These are phyloP conservation scores for Colletotrichum paranaense DNA, from an alignment of 2,329 filamentous ascomycete species.

Conservation along the genomic window DNA sequence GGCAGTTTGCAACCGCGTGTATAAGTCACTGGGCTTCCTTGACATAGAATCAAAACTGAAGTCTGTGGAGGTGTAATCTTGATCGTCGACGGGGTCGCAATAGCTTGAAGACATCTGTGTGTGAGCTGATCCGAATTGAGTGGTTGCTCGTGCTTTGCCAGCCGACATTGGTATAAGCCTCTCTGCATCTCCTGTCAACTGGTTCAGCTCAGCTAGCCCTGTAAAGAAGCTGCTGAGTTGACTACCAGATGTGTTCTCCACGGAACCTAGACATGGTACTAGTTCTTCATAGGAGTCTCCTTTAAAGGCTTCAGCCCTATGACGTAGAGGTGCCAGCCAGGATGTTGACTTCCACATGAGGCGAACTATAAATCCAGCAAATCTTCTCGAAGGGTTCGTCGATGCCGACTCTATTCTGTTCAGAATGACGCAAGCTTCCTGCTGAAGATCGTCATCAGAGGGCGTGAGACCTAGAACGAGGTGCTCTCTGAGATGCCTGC, in stretches of 20 bases:
- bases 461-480: conserved; percentile 21
- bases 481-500: conserved; percentile 7
- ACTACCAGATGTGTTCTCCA: too few species aligned
- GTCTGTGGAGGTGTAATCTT: background rate
- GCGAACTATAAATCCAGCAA: conserved; percentile 21
- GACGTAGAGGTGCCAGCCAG: conserved; percentile 25
- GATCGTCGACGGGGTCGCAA: background rate
- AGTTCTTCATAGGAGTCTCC: background rate
- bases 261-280: background rate
- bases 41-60: background rate
- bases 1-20: conserved; percentile 8
- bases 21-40: background rate
- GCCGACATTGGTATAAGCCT: background rate
- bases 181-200: background rate
- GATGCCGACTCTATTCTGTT: conserved; percentile 27
- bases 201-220: background rate
- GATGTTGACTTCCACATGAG: conserved; percentile 14
- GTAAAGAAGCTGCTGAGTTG: background rate
- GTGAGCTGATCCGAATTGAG: background rate
- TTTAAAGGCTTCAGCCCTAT: background rate
- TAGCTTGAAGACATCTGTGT: background rate
- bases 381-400: conserved; percentile 18
- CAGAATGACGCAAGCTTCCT: conserved; percentile 35
- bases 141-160: background rate
- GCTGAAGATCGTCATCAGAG: conserved; percentile 34